Evolutionary conservation across 805 yeast genomes (phyloP), one percentile per base, ranked within the genome.

Genomic region (Sugiyamaella chiloensis): DNA sequence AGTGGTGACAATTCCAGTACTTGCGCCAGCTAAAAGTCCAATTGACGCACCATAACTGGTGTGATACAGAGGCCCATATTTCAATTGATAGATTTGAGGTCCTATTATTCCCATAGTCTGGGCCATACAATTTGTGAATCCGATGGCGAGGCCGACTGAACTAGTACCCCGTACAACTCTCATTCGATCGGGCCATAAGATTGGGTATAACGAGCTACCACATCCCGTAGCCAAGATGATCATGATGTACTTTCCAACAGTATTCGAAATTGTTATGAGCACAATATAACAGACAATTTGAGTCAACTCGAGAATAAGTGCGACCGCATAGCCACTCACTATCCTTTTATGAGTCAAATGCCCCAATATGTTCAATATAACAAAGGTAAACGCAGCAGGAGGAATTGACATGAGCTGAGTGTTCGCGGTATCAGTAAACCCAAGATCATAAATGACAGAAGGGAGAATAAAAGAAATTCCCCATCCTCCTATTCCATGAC

Each of bases 401-500:
- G 78, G 78, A 17, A 72, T 70, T 0, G 76, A 66, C 61, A 74
- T 51, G 9, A 72, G 64, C 56, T 74, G 78, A 0, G 77, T 69
- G 14, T 57, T 60, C 24, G 69, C 63, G 21, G 64, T 61, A 27
- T 27, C 24, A 36, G 71, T 58, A 57, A 72, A 74, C 1, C 78
- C 78, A 61, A 74, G 62, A 45, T 63, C 65, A 42, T 60, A 67
- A 48, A 74, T 67, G 48, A 74, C 69, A 2, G 76, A 66, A 7
- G 79, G 78, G 24, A 74, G 54, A 48, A 74, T 72, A 17, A 71
- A 65, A 20, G 77, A 66, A 14, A 72, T 51, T 2, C 52, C 53
- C 20, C 52, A 46, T 12, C 47, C 26, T 54, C 79, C 73, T 52
- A 78, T 65, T 24, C 78, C 75, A 61, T 76, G 78, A 61, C 79